phyloP scores from a whole-genome alignment of 371 early-diverging fungal species.

The Mucor plumbeus region DNA sequence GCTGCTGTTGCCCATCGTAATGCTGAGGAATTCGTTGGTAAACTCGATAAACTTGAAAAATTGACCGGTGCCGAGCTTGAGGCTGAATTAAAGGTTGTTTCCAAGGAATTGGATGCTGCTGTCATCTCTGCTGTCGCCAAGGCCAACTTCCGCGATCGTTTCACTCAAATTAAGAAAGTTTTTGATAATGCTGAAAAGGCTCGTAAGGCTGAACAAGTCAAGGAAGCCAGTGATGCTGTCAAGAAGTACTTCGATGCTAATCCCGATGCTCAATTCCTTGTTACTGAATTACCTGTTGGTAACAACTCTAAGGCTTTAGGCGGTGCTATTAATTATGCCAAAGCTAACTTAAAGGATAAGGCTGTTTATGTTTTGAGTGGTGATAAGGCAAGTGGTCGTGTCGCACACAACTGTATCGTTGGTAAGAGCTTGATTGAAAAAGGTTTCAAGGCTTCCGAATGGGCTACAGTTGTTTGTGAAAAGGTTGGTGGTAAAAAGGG shows the following conservation, averaged over 20 bases:
- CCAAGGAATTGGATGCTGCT: conserved; percentile 83
- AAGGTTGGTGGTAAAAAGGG: conserved; percentile 91
- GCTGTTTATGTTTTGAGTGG: conserved; percentile 83
- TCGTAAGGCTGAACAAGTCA: conserved; percentile 82
- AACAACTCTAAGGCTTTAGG: conserved; percentile 77
- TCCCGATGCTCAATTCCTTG: conserved; percentile 65
- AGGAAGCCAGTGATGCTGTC: conserved; percentile 80
- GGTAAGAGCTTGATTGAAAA: conserved; percentile 65
- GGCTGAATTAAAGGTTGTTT: conserved; percentile 76
- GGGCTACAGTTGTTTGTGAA: conserved; percentile 84
- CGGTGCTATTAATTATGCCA: conserved; percentile 80
- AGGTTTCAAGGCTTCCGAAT: conserved; percentile 89
- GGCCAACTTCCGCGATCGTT: conserved; percentile 72
- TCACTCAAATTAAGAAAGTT: conserved; percentile 75
- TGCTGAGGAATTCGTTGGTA: conserved; percentile 69
- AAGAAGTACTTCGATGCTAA: conserved; percentile 78
- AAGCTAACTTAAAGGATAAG: conserved; percentile 77
- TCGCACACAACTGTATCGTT: conserved; percentile 86
- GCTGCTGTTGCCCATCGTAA: conserved; percentile 74
- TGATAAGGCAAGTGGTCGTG: conserved; percentile 72
- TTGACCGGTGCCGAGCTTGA: conserved; percentile 75
- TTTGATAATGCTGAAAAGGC: conserved; percentile 92
- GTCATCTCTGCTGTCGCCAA: conserved; percentile 84
- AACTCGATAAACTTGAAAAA: conserved; percentile 62
- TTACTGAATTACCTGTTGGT: conserved; percentile 70